These are phyloP conservation scores for Metroxylon sagu DNA, from an alignment of 176 grass and related monocot genomes.

Conservation along the genomic window DNA sequence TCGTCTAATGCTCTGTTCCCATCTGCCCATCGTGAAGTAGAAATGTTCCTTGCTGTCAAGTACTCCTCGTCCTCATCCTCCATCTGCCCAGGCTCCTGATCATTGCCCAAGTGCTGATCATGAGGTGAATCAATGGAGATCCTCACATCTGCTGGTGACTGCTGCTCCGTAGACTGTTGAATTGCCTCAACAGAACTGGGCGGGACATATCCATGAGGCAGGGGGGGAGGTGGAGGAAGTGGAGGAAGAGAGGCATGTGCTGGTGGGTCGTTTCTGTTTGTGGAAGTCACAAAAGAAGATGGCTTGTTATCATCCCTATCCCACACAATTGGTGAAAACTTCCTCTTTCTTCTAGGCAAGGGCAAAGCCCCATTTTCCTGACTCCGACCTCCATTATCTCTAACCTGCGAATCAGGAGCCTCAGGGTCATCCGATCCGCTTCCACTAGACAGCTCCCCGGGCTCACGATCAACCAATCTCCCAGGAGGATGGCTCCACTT, in stretches of 20 bases:
- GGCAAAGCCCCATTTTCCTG: background rate
- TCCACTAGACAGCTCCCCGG: constrained; percentile 45
- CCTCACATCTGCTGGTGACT: constrained; percentile 24
- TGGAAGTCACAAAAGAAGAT: background rate
- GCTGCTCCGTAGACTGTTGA: background rate
- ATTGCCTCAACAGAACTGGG: constrained; percentile 8
- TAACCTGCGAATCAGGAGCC: constrained; percentile 7
- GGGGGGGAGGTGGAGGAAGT: constrained; percentile 45
- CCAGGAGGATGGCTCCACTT: constrained; percentile 14
- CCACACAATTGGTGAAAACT: constrained; percentile 44
- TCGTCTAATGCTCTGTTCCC: constrained; percentile 16
- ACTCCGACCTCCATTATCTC: constrained; percentile 5
- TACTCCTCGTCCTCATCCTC: constrained; percentile 44
- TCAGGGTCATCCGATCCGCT: constrained; percentile 44
- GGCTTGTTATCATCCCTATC: constrained; percentile 36
- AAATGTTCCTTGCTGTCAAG: constrained; percentile 45
- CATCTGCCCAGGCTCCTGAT: background rate
- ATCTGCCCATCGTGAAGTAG: constrained; percentile 66
- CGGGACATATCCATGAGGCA: constrained; percentile 1
- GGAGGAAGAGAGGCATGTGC: constrained; percentile 23
- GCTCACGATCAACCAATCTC: constrained; percentile 45
- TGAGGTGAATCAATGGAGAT: constrained; percentile 27
- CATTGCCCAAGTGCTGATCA: constrained; percentile 9
- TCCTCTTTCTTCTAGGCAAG: constrained; percentile 49
- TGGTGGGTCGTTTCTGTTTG: constrained; percentile 13